These are phyloP conservation scores for Aspergillus avenaceus DNA, from an alignment of 495 filamentous ascomycete species.

Conservation along the genomic window DNA sequence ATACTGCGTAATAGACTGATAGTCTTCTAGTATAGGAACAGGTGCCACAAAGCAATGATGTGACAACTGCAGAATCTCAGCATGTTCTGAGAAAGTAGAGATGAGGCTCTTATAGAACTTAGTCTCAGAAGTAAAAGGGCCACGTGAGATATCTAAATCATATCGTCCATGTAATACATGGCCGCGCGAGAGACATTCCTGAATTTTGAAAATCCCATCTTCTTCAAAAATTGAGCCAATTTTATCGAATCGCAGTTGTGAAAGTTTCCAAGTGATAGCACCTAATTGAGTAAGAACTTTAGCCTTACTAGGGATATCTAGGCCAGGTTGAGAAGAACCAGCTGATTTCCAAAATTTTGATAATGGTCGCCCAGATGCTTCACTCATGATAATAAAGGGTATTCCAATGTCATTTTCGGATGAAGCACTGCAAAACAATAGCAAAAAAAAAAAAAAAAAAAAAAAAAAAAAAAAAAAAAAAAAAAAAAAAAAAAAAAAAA, in stretches of 20 bases:
- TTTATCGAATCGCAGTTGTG: slow-evolving; percentile 20
- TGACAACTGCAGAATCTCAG: slow-evolving; percentile 15
- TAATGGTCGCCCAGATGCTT: slow-evolving; percentile 21
- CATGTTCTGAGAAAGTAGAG: slow-evolving; percentile 13
- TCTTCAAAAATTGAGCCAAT: slow-evolving; percentile 23
- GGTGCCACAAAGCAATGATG: slow-evolving; percentile 24
- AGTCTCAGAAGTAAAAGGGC: slow-evolving; percentile 16
- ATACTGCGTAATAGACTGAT: slow-evolving; percentile 10
- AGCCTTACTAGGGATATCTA: slow-evolving; percentile 9
- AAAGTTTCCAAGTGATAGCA: slow-evolving; percentile 19
- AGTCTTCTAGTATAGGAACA: slow-evolving; percentile 12
- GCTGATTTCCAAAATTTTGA: slow-evolving; percentile 15
- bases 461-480: neutral
- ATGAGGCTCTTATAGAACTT: slow-evolving; percentile 21
- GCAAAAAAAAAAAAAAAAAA: neutral
- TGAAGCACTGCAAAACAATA: slow-evolving; percentile 14
- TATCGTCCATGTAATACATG: slow-evolving; percentile 20
- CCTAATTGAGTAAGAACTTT: slow-evolving; percentile 22
- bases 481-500: neutral
- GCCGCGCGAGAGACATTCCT: slow-evolving; percentile 23
- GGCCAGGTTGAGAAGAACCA: slow-evolving; percentile 8
- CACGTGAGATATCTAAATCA: slow-evolving; percentile 13
- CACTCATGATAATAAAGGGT: slow-evolving; percentile 24
- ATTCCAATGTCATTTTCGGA: slow-evolving; percentile 20
- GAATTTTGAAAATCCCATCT: slow-evolving; percentile 11